Evolutionary conservation across 2,329 filamentous ascomycete species (phyloP), one percentile per base, ranked within the genome.

Genomic region (Ceratocystis papillata): DNA sequence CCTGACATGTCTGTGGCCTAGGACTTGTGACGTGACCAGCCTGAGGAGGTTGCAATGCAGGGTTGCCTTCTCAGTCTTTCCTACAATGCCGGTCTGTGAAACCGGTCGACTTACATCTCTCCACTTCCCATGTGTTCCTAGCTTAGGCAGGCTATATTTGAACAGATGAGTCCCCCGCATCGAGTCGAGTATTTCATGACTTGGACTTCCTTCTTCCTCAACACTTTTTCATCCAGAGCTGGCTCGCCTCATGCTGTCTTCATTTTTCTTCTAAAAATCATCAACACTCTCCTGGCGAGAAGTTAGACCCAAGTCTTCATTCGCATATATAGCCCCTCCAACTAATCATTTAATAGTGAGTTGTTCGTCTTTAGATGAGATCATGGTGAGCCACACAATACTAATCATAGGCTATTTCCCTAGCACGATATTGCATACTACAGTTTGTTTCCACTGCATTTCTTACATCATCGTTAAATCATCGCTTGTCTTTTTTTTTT

Each of bases 341-440:
- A 53, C 48, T 53, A 53, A 53, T 53, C 8, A 53, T 53, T 12
- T 53, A 53, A 53, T 25, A 53, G 48, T 53, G 15, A 53, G 48
- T 28, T 41, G 12, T 41, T 41, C 37, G 4, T 41, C 37, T 41
- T 41, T 4, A 41, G 10, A 41, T 15, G 12, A 41, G 37, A 15
- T 41, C 10, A 41, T 12, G 10, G 12, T 41, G 37, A 41, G 37
- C 37, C 37, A 15, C 10, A 15, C 37, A 41, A 41, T 15, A 15
- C 37, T 15, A 41, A 41, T 5, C 37, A 4, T 3, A 15, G 6
- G 30, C 30, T 33, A 33, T 33, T 22, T 22, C n/a, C 12, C 22
- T 10, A 22, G 5, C 20, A 53, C 48, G 8, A 53, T 53, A 53
- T 53, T 50, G n/a, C n/a, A 53, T 53, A 28, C 15, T 41, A 15